Percentiles rank a stretch among this genome's conserved stretches.
phyloP scores from a whole-genome alignment of 2,329 filamentous ascomycete genomes.

The Alternaria sp. region DNA sequence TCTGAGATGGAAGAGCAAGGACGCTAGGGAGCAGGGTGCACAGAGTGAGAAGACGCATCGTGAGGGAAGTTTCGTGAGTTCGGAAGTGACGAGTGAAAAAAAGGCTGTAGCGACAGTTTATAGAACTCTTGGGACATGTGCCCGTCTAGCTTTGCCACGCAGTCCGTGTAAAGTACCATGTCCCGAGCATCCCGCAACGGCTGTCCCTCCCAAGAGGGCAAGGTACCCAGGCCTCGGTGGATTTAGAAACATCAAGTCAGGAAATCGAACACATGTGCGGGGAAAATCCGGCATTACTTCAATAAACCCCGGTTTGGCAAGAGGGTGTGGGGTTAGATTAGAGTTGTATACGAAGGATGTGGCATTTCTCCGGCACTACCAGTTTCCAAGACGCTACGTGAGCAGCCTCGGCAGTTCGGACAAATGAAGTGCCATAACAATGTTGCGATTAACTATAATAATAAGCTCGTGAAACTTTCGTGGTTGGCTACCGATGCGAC shows the following conservation, averaged over 20 bases:
- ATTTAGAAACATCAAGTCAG: background rate
- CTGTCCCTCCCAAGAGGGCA: background rate
- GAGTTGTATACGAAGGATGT: constrained; percentile 11
- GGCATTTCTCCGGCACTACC: constrained; percentile 15
- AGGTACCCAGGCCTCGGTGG: constrained; percentile 1
- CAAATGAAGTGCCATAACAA: background rate
- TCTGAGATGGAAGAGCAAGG: constrained; percentile 26
- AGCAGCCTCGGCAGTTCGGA: constrained; percentile 16
- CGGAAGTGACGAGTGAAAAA: background rate
- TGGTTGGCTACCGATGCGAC: background rate
- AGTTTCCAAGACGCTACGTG: background rate
- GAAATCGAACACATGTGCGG: background rate
- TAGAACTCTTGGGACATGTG: background rate
- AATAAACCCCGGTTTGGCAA: background rate
- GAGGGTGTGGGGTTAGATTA: constrained; percentile 17
- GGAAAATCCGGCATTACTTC: background rate
- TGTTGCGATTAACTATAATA: background rate
- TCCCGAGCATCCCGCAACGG: background rate
- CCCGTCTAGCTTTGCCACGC: background rate
- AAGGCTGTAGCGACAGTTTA: background rate
- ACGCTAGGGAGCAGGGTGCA: constrained; percentile 18
- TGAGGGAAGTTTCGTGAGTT: background rate
- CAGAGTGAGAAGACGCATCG: constrained; percentile 26
- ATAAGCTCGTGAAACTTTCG: background rate
- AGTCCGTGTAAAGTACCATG: background rate